Evolutionary conservation across 2,329 filamentous ascomycete species (phyloP).

Genomic region (Cordyceps cateniannulata): DNA sequence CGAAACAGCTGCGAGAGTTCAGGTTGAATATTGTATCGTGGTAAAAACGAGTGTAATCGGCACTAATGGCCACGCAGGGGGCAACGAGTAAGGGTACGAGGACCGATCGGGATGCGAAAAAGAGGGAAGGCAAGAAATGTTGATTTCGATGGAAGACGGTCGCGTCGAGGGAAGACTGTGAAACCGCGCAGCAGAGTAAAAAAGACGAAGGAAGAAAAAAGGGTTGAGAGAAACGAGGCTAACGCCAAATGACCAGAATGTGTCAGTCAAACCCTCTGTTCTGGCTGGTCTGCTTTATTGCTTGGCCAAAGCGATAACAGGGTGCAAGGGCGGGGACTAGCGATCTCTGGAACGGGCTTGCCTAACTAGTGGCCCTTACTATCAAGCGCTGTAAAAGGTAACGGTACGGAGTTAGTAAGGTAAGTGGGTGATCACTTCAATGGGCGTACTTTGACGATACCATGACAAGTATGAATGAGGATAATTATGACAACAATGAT

Average conservation of each 20-base stretch:
- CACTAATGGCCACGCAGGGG: conserved; percentile 5
- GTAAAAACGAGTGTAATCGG: conserved; percentile 15
- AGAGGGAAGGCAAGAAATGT: background rate
- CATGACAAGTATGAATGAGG: no score
- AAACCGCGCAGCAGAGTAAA: background rate
- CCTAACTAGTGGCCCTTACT: background rate
- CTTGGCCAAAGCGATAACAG: background rate
- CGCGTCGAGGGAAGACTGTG: background rate
- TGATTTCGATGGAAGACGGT: background rate
- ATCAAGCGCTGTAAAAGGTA: background rate
- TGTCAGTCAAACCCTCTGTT: background rate
- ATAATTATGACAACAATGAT: no score
- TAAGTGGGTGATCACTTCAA: no score
- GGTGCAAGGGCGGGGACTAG: background rate
- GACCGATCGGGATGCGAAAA: background rate
- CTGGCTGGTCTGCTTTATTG: background rate
- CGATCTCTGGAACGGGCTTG: background rate
- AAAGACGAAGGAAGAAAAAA: background rate
- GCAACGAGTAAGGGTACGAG: background rate
- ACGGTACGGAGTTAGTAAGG: no score
- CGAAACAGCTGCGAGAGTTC: background rate
- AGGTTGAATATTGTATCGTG: background rate
- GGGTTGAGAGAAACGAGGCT: background rate
- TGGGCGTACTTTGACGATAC: no score
- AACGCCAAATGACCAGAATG: background rate